Evolutionary conservation across 73 alveolate species (phyloP).

Genomic region (Paramecium sonneborni): DNA sequence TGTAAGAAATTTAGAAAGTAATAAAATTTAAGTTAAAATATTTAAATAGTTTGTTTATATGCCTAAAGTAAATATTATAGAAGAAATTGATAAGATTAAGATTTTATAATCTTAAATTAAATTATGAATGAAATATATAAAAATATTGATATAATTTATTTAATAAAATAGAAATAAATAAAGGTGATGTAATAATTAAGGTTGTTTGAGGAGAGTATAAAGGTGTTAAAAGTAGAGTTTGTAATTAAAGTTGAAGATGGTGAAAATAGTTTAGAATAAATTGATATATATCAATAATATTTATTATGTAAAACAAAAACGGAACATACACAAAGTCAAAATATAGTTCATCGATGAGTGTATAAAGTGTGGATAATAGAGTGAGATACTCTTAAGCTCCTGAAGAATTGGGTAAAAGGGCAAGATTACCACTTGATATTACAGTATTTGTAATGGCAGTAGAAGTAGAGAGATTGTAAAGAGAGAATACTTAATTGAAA

Average conservation of each 20-base stretch:
- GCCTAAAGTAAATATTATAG: no score
- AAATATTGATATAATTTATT: no score
- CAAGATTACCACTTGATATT: conserved; percentile 1
- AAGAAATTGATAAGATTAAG: no score
- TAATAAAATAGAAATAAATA: no score
- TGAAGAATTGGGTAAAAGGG: not conserved
- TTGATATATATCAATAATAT: not conserved
- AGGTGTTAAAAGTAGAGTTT: not conserved
- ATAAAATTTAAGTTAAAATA: no score
- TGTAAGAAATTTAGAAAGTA: no score
- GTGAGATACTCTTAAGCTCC: not conserved
- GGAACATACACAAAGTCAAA: not conserved
- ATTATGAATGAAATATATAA: no score
- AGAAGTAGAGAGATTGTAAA: conserved; percentile 4
- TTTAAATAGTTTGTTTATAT: no score
- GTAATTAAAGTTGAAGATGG: not conserved
- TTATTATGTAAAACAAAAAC: not conserved
- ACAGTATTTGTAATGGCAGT: conserved; percentile 10
- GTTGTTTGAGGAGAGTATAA: no score
- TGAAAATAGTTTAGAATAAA: not conserved
- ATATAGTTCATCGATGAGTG: not conserved
- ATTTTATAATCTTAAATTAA: no score
- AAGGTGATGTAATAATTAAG: no score
- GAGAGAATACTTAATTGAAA: not conserved
- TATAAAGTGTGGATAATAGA: not conserved